A percentile compares a stretch with the other conserved stretches of the same genome.
Conservation (phyloP, 345 rosid species). For the Euphorbia peplus region DNA sequence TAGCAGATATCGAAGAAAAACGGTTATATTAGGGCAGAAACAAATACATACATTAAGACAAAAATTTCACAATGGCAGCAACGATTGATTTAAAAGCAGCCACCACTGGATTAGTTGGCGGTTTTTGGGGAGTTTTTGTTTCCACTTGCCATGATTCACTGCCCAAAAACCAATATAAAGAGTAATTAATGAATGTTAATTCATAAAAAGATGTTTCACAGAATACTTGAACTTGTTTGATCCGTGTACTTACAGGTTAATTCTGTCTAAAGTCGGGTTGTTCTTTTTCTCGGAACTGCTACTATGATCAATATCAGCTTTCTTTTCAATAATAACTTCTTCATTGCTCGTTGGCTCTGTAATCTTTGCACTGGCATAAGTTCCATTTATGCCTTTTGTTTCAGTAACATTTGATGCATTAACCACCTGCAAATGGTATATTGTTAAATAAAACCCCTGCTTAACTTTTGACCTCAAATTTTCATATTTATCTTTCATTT, state of each 20-base stretch:
- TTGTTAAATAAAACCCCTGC: not conserved
- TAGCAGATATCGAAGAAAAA: too few relatives aligned
- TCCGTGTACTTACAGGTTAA: conserved; percentile 57
- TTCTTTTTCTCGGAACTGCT: conserved; percentile 33
- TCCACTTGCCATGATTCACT: conserved; percentile 78
- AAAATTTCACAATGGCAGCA: conserved; percentile 63
- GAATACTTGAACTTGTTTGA: not conserved
- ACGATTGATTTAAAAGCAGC: conserved; percentile 52
- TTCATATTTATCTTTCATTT: not conserved
- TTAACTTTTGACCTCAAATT: not conserved
- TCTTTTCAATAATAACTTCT: conserved; percentile 18
- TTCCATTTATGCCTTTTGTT: conserved; percentile 14
- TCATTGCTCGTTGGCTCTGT: conserved; percentile 20
- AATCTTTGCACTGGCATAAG: not conserved
- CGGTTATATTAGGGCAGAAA: not conserved
- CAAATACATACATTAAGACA: conserved; percentile 47
- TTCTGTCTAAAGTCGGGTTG: conserved; percentile 58
- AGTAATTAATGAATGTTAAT: not conserved
- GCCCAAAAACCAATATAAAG: conserved; percentile 22
- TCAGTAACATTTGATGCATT: conserved; percentile 19
- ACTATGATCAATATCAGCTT: conserved; percentile 28
- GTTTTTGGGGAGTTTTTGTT: conserved; percentile 27
- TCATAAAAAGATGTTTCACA: not conserved
- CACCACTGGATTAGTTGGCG: conserved; percentile 48
- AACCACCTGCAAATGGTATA: conserved; percentile 36